A percentile compares a stretch with the other conserved stretches of the same genome.
Evolutionary conservation across 345 rosid species (phyloP).

Genomic region (Anacardium occidentale): DNA sequence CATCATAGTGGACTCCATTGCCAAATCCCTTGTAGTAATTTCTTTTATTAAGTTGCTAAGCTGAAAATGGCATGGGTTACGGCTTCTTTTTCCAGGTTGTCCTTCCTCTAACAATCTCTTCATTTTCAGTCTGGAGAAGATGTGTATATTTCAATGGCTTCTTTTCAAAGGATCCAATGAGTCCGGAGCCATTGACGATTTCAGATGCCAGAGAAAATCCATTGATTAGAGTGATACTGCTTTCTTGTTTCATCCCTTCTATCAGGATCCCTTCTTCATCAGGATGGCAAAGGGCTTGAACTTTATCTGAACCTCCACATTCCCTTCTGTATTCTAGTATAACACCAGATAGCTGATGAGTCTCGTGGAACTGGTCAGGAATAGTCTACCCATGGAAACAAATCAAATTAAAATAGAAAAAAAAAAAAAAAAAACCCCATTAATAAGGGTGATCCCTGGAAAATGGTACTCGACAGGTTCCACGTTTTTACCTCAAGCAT

Average conservation of each 20-base stretch:
- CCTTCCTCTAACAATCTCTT: conserved; percentile 61
- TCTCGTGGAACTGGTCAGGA: conserved; percentile 49
- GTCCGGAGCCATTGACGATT: conserved; percentile 44
- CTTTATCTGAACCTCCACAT: conserved; percentile 55
- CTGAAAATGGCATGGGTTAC: conserved; percentile 26
- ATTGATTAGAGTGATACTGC: conserved; percentile 24
- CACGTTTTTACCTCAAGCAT: conserved; percentile 58
- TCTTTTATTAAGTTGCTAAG: neutral
- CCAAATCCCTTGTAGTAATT: conserved; percentile 1
- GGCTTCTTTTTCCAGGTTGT: conserved; percentile 54
- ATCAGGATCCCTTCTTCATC: conserved; percentile 42
- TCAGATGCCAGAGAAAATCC: conserved; percentile 44
- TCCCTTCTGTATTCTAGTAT: conserved; percentile 53
- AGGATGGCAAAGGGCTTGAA: conserved; percentile 57
- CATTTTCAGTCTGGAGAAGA: conserved; percentile 41
- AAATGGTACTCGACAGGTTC: too few species aligned
- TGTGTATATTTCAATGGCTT: conserved; percentile 45
- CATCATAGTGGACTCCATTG: neutral
- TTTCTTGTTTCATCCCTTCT: conserved; percentile 18
- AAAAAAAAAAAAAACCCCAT: neutral
- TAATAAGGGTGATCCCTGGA: neutral
- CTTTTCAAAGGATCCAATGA: conserved; percentile 33
- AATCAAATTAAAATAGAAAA: neutral
- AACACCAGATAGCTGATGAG: conserved; percentile 46
- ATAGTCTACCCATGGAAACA: conserved; percentile 38